These are phyloP conservation scores for Blumeria hordei DNA, from an alignment of 2,329 filamentous ascomycete species.

Conservation along the genomic window DNA sequence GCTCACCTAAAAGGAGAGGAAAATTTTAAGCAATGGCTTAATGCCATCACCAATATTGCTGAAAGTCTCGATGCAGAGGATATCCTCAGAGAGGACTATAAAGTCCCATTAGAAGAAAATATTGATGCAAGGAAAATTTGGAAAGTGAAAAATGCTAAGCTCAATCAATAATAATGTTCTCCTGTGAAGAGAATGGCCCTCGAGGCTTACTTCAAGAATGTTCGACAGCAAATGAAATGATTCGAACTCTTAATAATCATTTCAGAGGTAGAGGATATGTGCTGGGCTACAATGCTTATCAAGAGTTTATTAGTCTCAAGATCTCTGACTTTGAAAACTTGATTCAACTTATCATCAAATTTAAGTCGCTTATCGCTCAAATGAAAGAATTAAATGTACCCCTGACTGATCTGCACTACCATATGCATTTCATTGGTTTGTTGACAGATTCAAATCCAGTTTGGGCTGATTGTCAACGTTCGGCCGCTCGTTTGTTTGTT, in stretches of 20 bases:
- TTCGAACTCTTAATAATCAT: neutral
- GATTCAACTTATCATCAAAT: neutral
- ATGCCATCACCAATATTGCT: neutral
- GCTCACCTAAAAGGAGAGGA: neutral
- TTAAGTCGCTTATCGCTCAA: neutral
- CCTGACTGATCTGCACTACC: neutral
- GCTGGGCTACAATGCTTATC: neutral
- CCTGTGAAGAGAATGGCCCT: neutral
- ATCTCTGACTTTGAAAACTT: neutral
- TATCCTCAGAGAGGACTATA: neutral
- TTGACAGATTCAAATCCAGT: neutral
- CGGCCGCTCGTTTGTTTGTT: neutral
- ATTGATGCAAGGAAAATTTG: neutral
- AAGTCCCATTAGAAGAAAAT: neutral
- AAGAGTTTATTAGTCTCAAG: neutral
- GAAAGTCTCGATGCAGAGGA: neutral
- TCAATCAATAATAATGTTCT: neutral
- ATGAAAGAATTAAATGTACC: neutral
- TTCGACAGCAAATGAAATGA: neutral
- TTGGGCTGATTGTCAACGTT: neutral
- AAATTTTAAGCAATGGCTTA: neutral
- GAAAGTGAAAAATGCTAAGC: neutral
- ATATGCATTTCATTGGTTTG: neutral
- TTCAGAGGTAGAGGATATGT: neutral
- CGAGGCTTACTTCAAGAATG: neutral